Evolutionary conservation across 179 eudicot genomes (phyloP).

Genomic region (Silene coronaria): DNA sequence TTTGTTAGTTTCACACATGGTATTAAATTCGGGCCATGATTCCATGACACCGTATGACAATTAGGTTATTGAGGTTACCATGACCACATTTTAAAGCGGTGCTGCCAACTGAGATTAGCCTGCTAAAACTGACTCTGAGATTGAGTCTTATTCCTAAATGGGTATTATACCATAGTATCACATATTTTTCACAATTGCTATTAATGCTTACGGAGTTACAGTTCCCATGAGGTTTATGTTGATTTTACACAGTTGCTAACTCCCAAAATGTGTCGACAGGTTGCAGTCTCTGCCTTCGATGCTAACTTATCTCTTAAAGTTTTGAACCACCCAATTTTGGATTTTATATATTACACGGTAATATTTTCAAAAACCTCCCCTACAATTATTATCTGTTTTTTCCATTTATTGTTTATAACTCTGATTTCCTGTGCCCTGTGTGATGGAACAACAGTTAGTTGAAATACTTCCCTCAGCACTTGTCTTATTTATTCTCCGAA

Average conservation of each 20-base stretch:
- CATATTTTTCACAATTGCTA: not conserved
- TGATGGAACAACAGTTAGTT: conserved; percentile 45
- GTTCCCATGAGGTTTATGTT: not conserved
- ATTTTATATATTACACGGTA: conserved; percentile 82
- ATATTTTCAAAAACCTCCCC: not conserved
- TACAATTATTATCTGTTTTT: not conserved
- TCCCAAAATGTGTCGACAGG: conserved; percentile 41
- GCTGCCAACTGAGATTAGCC: too few relatives aligned
- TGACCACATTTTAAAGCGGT: too few relatives aligned
- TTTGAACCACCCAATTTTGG: conserved; percentile 73
- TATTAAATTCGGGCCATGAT: too few relatives aligned
- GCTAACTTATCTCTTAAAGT: conserved; percentile 72
- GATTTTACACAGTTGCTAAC: not conserved
- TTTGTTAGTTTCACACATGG: too few relatives aligned
- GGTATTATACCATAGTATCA: too few relatives aligned
- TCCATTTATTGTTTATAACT: not conserved
- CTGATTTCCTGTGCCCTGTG: not conserved
- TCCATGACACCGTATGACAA: too few relatives aligned
- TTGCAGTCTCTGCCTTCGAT: conserved; percentile 64
- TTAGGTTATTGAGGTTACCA: too few relatives aligned
- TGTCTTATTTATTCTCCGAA: conserved; percentile 77
- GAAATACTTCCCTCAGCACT: conserved; percentile 90
- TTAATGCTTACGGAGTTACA: not conserved
- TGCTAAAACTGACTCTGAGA: too few relatives aligned
- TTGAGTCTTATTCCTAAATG: too few relatives aligned